phyloP scores from a whole-genome alignment of 2,329 filamentous ascomycete species.

The Capronia epimyces region DNA sequence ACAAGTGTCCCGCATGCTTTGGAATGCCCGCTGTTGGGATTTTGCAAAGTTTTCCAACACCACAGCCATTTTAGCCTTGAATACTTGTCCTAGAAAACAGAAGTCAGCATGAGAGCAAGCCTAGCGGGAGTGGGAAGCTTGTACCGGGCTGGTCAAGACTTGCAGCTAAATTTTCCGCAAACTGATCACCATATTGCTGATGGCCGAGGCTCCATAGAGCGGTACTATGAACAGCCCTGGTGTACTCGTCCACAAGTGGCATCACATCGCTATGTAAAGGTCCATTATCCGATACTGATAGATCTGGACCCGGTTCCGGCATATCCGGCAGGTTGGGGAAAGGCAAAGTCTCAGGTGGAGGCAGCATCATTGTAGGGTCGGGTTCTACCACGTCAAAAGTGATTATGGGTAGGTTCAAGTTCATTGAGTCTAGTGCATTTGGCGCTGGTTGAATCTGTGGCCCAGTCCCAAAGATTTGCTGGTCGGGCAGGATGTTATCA shows the following conservation, averaged over 20 bases:
- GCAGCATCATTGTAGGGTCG: slow-evolving; percentile 4
- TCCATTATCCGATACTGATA: slow-evolving; percentile 1
- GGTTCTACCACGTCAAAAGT: slow-evolving; percentile 16
- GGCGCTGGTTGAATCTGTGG: slow-evolving; percentile 2
- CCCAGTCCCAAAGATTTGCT: slow-evolving; percentile 5
- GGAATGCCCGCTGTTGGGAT: slow-evolving; percentile 19
- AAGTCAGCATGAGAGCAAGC: not conserved
- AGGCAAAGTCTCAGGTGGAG: not conserved
- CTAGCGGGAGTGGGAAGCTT: not conserved
- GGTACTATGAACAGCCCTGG: slow-evolving; percentile 8
- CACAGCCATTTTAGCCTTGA: slow-evolving; percentile 15
- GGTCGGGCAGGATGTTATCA: slow-evolving; percentile 11
- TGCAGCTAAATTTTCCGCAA: slow-evolving; percentile 3
- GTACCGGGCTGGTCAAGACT: slow-evolving; percentile 18
- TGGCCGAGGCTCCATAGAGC: slow-evolving; percentile 4
- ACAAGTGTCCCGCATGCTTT: slow-evolving; percentile 18
- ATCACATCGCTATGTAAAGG: slow-evolving; percentile 18
- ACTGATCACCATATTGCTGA: slow-evolving; percentile 1
- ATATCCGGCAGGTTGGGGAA: slow-evolving; percentile 1
- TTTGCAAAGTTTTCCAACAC: slow-evolving; percentile 18
- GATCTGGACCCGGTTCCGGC: slow-evolving; percentile 1
- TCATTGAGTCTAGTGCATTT: slow-evolving; percentile 1
- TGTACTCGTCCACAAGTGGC: slow-evolving; percentile 19
- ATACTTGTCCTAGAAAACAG: slow-evolving; percentile 9
- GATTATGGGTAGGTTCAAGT: slow-evolving; percentile 7